Evolutionary conservation across 768 basidiomycete species (phyloP), one percentile per base, ranked within the genome.

Genomic region (Naganishia antarctica): DNA sequence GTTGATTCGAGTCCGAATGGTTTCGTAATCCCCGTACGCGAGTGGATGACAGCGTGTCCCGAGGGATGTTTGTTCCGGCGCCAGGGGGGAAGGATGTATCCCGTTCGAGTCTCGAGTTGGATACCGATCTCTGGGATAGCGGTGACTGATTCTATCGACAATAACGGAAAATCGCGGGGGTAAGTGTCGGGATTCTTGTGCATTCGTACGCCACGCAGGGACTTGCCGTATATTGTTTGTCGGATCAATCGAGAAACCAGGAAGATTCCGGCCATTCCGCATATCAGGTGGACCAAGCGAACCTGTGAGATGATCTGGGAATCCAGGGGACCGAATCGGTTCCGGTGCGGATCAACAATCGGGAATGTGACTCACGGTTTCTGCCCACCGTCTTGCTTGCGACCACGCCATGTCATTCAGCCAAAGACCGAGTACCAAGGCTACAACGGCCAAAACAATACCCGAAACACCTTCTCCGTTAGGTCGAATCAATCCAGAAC

Each of bases 91-190:
- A 71, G 26, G 11, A 65, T 66, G 26, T 73, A 13, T 1, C 73
- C 74, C n/a, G 68, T 67, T 13, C 63, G 58, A 16, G 70, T 71
- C 4, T 64, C 60, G 13, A 74, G 65, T 48, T 74, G 73, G 12
- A 74, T 40, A 25, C 73, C 73, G 6, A 73, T 45, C 1, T 32
- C 60, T 0, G 73, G 73, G 2, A 73, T 31, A 2, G 72, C 66
- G 18, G 59, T 69, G 47, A 74, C 58, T 15, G 73, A 70, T 62
- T 76, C 74, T 76, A 57, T n/a, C 34, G 34, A 41, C 12, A 18
- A n/a, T n/a, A n/a, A n/a, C 6, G 25, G 3, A 21, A 40, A 40
- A 16, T 25, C 25, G n/a, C n/a, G n/a, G n/a, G 63, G 40, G 16
- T n/a, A 45, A 28, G n/a, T 18, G 45, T 34, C 48, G 29, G 12